phyloP scores from a whole-genome alignment of 163 green algal species.

The Scenedesmus sp. region DNA sequence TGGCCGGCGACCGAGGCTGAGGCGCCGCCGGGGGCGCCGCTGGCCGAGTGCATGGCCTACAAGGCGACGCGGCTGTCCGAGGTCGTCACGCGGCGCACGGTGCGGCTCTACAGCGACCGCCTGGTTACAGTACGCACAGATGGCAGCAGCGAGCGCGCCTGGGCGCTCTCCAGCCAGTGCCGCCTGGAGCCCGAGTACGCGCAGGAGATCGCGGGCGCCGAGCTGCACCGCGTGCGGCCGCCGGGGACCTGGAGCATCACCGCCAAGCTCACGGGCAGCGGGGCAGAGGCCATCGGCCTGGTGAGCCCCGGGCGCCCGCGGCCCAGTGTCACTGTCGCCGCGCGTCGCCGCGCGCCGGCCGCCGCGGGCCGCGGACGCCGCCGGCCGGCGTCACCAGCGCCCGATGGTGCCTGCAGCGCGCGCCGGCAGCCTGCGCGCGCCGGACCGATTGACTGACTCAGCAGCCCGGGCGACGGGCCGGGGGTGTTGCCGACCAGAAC shows the following conservation, averaged over 20 bases:
- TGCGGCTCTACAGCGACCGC: conserved; percentile 47
- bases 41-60: conserved; percentile 49
- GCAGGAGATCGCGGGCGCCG: conserved; percentile 44
- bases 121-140: conserved; percentile 50
- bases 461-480: too few relatives aligned
- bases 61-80: conserved; percentile 54
- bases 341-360: too few relatives aligned
- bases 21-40: neutral
- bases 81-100: conserved; percentile 46
- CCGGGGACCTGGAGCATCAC: conserved; percentile 55
- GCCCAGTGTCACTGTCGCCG: too few relatives aligned
- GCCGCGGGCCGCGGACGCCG: too few relatives aligned
- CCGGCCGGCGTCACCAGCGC: too few relatives aligned
- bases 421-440: too few relatives aligned
- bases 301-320: too few relatives aligned
- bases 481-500: too few relatives aligned
- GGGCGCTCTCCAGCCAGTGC: conserved; percentile 52
- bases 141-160: conserved; percentile 48
- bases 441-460: too few relatives aligned
- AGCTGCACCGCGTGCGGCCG: conserved; percentile 47
- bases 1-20: too few relatives aligned
- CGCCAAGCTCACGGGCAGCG: conserved; percentile 36
- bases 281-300: too few relatives aligned
- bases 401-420: too few relatives aligned
- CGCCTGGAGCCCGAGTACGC: conserved; percentile 50